Evolutionary conservation across 768 basidiomycete species (phyloP), one percentile per base, ranked within the genome.

Genomic region (Pholiota microspora): DNA sequence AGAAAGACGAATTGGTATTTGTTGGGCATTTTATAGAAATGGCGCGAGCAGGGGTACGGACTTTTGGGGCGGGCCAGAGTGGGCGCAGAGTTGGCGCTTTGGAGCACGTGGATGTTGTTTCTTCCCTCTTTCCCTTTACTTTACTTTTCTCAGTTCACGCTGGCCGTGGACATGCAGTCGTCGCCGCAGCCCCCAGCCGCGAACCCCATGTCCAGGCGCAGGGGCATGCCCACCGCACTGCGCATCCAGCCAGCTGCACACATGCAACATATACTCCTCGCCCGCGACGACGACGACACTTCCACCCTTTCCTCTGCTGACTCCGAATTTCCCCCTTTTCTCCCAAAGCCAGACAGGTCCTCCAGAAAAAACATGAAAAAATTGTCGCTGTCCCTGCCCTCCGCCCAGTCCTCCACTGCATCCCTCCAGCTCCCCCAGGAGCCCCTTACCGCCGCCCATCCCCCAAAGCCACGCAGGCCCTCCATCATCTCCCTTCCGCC

Each of bases 331-430:
- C 71, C 61, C 74, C 79, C 67, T 71, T 77, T 68, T 58, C 52
- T 31, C 40, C 24, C 25, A 68, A 45, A 70, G 65, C 49, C 71
- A 54, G 67, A 72, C 52, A 77, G 71, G 65, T 64, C 69, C 15
- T 58, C 59, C 71, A 78, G 74, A 57, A 78, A 84, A 68, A 91
- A 90, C 67, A 83, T 86, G 80, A 92, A 90, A 77, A 83, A 84
- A 59, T 72, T 91, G 7, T 90, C 87, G 25, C 80, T 91, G 48
- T 79, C 80, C 53, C 79, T 89, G 25, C 79, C 85, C 9, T 83
- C 84, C 4, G 77, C 83, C 27, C 76, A 81, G 57, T 81, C 84
- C 12, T 86, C 87, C 32, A 67, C 76, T 32, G 75, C 70, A 60
- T 84, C 83, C 9, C 54, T 65, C 42, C 49, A 45, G 49, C 36